A percentile compares a stretch with the other conserved stretches of the same genome.
These are phyloP conservation scores for Coemansia sp. DNA, from an alignment of 192 early-diverging fungal genomes.

Conservation along the genomic window DNA sequence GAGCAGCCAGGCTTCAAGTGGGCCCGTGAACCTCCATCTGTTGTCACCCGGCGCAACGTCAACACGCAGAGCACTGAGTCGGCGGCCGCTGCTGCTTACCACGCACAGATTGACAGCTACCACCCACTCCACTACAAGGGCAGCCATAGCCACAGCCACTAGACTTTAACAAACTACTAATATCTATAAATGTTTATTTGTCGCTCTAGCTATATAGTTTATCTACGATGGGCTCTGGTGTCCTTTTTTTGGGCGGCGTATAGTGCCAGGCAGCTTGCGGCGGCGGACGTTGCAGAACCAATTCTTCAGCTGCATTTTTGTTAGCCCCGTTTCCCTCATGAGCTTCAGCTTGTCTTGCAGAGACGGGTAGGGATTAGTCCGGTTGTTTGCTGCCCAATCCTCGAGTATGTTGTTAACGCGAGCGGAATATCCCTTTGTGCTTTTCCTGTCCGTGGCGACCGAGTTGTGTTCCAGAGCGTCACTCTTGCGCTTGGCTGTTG, in stretches of 20 bases:
- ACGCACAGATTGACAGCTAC: conserved; percentile 4
- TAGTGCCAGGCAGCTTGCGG: conserved; percentile 23
- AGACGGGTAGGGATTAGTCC: conserved; percentile 30
- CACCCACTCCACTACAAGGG: conserved; percentile 1
- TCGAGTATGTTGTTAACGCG: conserved; percentile 22
- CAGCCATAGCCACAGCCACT: neutral
- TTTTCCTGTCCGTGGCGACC: neutral
- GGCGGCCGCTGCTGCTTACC: conserved; percentile 1
- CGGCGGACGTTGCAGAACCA: conserved; percentile 51
- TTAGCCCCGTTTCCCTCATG: conserved; percentile 32
- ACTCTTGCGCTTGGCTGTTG: neutral
- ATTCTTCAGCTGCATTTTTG: conserved; percentile 52
- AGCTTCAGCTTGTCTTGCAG: conserved; percentile 23
- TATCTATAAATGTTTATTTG: neutral
- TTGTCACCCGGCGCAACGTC: conserved; percentile 1
- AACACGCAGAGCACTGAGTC: neutral
- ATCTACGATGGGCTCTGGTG: neutral
- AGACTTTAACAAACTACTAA: neutral
- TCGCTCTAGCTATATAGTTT: neutral
- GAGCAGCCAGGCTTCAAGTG: conserved; percentile 9
- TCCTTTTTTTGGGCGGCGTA: conserved; percentile 12
- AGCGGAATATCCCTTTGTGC: conserved; percentile 15
- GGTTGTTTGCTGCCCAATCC: conserved; percentile 21
- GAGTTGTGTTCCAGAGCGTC: neutral
- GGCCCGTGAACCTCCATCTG: neutral